phyloP scores from a whole-genome alignment of 2,329 filamentous ascomycete genomes.

The Emmonsiellopsis sp. region DNA sequence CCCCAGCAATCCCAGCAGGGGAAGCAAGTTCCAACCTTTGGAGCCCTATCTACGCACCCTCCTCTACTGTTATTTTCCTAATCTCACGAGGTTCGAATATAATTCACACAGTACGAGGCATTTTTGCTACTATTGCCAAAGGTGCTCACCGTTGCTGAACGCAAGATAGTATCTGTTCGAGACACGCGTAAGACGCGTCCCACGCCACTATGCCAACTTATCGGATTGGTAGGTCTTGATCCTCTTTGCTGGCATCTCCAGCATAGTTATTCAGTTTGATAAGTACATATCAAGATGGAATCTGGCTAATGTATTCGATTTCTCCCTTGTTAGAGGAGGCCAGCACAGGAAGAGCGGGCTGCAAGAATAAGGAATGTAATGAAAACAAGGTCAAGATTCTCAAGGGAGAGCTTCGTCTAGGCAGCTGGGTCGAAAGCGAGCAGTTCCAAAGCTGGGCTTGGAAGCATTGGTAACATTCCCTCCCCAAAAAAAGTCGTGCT shows the following conservation, averaged over 20 bases:
- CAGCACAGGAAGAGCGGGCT: conserved; percentile 62
- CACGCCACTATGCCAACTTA: conserved; percentile 10
- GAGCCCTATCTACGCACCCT: no score
- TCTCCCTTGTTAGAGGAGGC: conserved; percentile 52
- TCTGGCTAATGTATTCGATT: conserved; percentile 1
- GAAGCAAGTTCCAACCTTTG: no score
- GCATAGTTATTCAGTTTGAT: not conserved
- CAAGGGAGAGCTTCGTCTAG: conserved; percentile 73
- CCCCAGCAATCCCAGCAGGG: no score
- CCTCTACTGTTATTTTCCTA: no score
- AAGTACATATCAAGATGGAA: not conserved
- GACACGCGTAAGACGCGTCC: not conserved
- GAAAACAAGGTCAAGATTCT: conserved; percentile 57
- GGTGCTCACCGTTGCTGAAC: no score
- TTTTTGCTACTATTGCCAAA: no score
- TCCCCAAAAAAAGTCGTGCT: not conserved
- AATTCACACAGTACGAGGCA: no score
- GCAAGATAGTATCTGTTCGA: no score
- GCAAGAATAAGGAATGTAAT: conserved; percentile 66
- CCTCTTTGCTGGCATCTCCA: not conserved
- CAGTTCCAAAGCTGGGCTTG: conserved; percentile 59
- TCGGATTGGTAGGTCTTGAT: conserved; percentile 10
- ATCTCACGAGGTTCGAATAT: no score
- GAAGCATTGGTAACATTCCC: conserved; percentile 66
- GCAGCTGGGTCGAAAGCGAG: conserved; percentile 57